phyloP scores from a whole-genome alignment of 2,329 filamentous ascomycete species.

The Fusarium cicatricum region DNA sequence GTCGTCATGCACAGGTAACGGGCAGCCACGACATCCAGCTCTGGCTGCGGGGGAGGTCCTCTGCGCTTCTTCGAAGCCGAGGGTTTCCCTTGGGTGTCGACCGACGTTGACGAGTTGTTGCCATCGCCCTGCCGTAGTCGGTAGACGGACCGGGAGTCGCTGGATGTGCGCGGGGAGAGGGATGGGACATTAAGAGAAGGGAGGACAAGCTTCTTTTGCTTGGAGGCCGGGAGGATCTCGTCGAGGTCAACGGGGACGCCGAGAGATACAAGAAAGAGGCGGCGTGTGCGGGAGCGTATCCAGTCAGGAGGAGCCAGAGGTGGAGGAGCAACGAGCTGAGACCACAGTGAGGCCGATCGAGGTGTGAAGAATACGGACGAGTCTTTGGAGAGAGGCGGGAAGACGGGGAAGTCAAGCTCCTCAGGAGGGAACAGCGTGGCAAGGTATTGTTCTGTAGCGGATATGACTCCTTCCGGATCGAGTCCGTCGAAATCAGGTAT shows the following conservation, averaged over 20 bases:
- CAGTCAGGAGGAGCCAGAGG: constrained; percentile 96
- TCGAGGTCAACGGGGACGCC: constrained; percentile 96
- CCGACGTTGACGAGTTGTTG: constrained; percentile 65
- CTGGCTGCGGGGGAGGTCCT: constrained; percentile 73
- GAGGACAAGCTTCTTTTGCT: constrained; percentile 96
- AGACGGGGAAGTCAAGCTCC: constrained; percentile 59
- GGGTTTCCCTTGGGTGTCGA: constrained; percentile 67
- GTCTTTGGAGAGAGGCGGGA: constrained; percentile 61
- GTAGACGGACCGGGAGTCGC: constrained; percentile 60
- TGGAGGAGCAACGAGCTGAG: constrained; percentile 92
- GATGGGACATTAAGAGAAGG: constrained; percentile 82
- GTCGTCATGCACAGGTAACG: constrained; percentile 84
- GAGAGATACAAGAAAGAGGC: constrained; percentile 93
- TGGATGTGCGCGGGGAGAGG: constrained; percentile 63
- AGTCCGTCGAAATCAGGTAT: constrained; percentile 74
- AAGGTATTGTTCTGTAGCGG: constrained; percentile 71
- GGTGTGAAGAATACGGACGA: constrained; percentile 82
- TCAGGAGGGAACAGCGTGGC: constrained; percentile 70
- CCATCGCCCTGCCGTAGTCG: constrained; percentile 56
- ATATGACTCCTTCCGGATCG: constrained; percentile 66
- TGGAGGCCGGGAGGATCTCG: constrained; percentile 94
- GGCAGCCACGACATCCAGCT: constrained; percentile 81
- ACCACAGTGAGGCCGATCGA: constrained; percentile 91
- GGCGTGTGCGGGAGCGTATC: constrained; percentile 94
- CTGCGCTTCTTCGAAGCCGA: constrained; percentile 55